Evolutionary conservation across 495 filamentous ascomycete species (phyloP), one percentile per base, ranked within the genome.

Genomic region (Clavariopsis aquatica): DNA sequence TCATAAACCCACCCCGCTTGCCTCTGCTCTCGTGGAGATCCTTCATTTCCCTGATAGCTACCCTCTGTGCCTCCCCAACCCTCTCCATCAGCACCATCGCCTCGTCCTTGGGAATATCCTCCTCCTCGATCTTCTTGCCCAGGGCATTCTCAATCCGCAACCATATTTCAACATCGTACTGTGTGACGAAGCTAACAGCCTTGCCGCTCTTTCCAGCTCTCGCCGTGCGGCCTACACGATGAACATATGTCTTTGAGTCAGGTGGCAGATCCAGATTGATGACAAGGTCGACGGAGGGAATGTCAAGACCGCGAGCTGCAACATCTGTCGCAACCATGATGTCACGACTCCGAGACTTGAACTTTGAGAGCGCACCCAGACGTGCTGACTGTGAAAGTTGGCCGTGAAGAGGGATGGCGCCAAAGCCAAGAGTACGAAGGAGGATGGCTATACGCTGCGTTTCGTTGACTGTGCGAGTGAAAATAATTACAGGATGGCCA

Each of bases 251-350:
- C 75, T 96, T 94, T 70, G 85, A 88, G 65, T 93, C 90, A 15
- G 80, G 79, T 0, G 91, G 90, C 8, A 96, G 77, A 71, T 97
- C 93, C 63, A 85, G 89, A 74, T 97, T 96, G 55, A 98, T 69
- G 2, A 98, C 92, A 0, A 92, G 76, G 64, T 96, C 93, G 2
- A 98, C 94, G 49, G 85, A 86, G 22, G 93, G 92, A 62, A 98
- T 96, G 83, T 98, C 94, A 8, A 98, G 82, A 79, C 94, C 94
- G 70, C 94, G 84, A 9, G 94, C 91, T 3, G 95, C 94, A 26
- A 98, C 92, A 72, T 98, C 94, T 0, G 93, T 98, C 0, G 93
- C 93, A n/a, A 97, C 89, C 15, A 98, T 84, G 60, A 98, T 93
- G 60, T 93, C 83, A 10, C 92, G 81, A 52, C 78, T 82, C 13